Conservation (phyloP, 768 basidiomycete species). For the Pisolithus microcarpus region DNA sequence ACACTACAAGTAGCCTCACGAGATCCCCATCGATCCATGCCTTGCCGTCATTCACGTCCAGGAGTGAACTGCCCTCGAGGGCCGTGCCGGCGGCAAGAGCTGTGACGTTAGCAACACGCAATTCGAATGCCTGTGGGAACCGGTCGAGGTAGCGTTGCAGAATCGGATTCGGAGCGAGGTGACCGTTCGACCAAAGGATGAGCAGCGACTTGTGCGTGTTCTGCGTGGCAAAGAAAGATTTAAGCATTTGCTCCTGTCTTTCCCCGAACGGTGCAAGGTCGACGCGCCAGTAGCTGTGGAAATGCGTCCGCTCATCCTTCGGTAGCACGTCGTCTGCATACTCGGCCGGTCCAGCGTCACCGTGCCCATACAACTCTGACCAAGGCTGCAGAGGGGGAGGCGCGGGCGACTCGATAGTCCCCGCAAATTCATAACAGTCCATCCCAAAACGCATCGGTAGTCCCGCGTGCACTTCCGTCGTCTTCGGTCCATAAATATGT, state of each 20-base stretch:
- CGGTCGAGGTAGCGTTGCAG: constrained; percentile 50
- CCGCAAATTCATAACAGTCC: constrained; percentile 92
- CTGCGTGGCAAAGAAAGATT: constrained; percentile 93
- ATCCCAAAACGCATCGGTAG: constrained; percentile 69
- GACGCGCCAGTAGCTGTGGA: constrained; percentile 91
- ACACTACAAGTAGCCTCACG: constrained; percentile 79
- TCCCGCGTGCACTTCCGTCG: constrained; percentile 73
- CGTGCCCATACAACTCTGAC: not conserved
- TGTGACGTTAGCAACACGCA: constrained; percentile 63
- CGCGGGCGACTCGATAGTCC: constrained; percentile 50
- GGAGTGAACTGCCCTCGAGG: constrained; percentile 56
- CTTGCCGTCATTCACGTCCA: constrained; percentile 61
- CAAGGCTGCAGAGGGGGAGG: constrained; percentile 10
- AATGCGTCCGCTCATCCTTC: constrained; percentile 49
- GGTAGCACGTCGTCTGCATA: constrained; percentile 5
- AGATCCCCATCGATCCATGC: constrained; percentile 97
- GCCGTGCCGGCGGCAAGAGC: constrained; percentile 68
- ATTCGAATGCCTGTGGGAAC: constrained; percentile 66
- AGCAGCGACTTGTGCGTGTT: constrained; percentile 54
- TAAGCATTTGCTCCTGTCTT: constrained; percentile 86
- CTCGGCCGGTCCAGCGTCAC: not conserved
- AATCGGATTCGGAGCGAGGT: constrained; percentile 49
- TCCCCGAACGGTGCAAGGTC: constrained; percentile 77
- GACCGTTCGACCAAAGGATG: constrained; percentile 90
- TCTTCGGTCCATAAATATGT: constrained; percentile 55